phyloP scores from a whole-genome alignment of 2,329 filamentous ascomycete genomes.

The Venturia aucupariae region DNA sequence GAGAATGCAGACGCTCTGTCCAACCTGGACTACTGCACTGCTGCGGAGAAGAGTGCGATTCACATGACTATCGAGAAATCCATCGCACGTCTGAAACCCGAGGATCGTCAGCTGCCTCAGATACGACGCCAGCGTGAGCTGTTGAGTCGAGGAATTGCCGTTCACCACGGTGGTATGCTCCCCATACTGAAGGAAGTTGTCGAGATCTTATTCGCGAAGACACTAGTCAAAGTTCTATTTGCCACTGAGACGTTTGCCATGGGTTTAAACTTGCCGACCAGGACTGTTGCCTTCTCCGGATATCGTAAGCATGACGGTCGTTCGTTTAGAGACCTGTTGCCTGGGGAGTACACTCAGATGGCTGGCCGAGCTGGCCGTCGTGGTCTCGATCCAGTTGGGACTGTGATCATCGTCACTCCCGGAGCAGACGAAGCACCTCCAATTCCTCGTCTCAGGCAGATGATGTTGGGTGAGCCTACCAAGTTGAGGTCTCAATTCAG shows the following conservation, averaged over 20 bases:
- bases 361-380: slow-evolving; percentile 86
- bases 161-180: slow-evolving; percentile 88
- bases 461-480: slow-evolving; percentile 93
- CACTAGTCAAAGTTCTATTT: slow-evolving; percentile 91
- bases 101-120: slow-evolving; percentile 84
- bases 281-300: slow-evolving; percentile 95
- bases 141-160: slow-evolving; percentile 79
- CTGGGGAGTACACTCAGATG: slow-evolving; percentile 98
- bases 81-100: slow-evolving; percentile 78
- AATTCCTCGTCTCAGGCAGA: slow-evolving; percentile 70
- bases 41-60: slow-evolving; percentile 88
- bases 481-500: slow-evolving; percentile 95
- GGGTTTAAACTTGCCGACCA: slow-evolving; percentile 89
- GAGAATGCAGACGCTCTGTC: slow-evolving; percentile 93
- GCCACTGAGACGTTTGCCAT: slow-evolving; percentile 98
- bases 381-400: slow-evolving; percentile 86
- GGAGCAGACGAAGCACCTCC: slow-evolving; percentile 83
- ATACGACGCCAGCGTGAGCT: slow-evolving; percentile 82
- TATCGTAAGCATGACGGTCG: slow-evolving; percentile 95
- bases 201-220: slow-evolving; percentile 91
- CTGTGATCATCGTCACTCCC: slow-evolving; percentile 80
- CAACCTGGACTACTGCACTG: slow-evolving; percentile 91
- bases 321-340: slow-evolving; percentile 78
- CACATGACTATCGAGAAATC: slow-evolving; percentile 98
- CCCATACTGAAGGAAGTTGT: slow-evolving; percentile 98